These are phyloP conservation scores for Lotus japonicus DNA, from an alignment of 306 rosid genomes.

Conservation along the genomic window DNA sequence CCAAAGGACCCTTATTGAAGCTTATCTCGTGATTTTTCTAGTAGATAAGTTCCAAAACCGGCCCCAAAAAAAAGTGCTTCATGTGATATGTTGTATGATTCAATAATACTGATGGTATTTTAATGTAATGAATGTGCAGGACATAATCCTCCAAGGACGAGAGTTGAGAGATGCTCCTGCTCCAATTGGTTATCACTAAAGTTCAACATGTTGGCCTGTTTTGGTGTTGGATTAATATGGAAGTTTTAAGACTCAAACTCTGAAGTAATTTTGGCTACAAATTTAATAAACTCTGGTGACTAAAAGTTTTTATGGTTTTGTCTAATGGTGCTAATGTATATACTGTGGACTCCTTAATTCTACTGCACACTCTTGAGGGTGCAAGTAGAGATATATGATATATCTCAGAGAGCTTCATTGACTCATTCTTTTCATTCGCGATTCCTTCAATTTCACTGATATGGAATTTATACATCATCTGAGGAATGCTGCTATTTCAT, in stretches of 20 bases:
- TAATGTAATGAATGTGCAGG: slow-evolving; percentile 42
- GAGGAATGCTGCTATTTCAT: neutral
- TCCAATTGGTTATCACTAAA: slow-evolving; percentile 63
- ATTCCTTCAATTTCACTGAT: neutral
- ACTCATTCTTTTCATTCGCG: neutral
- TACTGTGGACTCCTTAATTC: neutral
- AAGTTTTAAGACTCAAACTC: neutral
- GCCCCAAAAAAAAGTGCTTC: too few relatives aligned
- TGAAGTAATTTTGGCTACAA: slow-evolving; percentile 11
- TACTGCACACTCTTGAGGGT: neutral
- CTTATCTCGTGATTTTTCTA: too few relatives aligned
- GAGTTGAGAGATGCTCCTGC: slow-evolving; percentile 61
- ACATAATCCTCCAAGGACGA: slow-evolving; percentile 58
- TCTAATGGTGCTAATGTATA: slow-evolving; percentile 19
- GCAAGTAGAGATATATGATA: slow-evolving; percentile 13
- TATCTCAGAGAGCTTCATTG: neutral
- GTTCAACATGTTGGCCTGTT: neutral
- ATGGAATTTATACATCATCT: neutral
- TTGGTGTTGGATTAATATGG: neutral
- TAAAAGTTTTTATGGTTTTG: neutral
- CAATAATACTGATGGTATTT: neutral
- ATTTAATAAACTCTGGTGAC: slow-evolving; percentile 10
- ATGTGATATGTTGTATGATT: neutral
- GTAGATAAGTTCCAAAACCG: too few relatives aligned
- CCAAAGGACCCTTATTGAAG: too few relatives aligned